Evolutionary conservation across 2,329 filamentous ascomycete genomes (phyloP).

Genomic region (Talaromyces islandicus): DNA sequence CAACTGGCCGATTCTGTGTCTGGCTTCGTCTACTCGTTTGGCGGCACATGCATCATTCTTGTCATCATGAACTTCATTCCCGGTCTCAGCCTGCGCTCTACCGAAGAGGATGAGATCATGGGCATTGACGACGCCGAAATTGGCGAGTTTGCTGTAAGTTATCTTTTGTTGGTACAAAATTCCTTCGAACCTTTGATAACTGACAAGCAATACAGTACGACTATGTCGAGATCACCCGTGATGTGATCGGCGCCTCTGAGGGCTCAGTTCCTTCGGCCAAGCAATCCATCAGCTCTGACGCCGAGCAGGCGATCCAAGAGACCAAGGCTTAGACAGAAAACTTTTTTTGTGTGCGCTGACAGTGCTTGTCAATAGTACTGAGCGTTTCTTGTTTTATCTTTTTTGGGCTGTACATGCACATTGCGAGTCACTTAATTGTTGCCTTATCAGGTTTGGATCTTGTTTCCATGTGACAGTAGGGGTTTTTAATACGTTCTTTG

Average conservation of each 20-base stretch:
- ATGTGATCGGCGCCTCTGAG: slow-evolving; percentile 50
- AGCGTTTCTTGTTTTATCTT: neutral
- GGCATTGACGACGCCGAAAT: slow-evolving; percentile 88
- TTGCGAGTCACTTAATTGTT: slow-evolving; percentile 4
- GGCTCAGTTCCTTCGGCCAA: slow-evolving; percentile 11
- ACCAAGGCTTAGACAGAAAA: slow-evolving; percentile 12
- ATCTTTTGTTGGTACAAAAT: neutral
- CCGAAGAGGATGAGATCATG: slow-evolving; percentile 71
- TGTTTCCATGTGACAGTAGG: neutral
- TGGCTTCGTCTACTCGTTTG: slow-evolving; percentile 72
- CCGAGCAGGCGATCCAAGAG: slow-evolving; percentile 4
- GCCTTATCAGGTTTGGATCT: neutral
- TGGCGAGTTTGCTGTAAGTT: slow-evolving; percentile 74
- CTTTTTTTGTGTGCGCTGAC: neutral
- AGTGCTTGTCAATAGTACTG: neutral
- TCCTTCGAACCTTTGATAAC: neutral
- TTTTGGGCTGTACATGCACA: neutral
- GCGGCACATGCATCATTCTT: slow-evolving; percentile 70
- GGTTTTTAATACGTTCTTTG: neutral
- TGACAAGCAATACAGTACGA: slow-evolving; percentile 56
- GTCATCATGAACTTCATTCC: slow-evolving; percentile 75
- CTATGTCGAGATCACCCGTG: slow-evolving; percentile 76
- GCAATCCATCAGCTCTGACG: slow-evolving; percentile 8
- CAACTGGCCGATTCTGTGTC: slow-evolving; percentile 76
- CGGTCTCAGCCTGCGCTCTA: slow-evolving; percentile 66